Evolutionary conservation across 2,329 filamentous ascomycete genomes (phyloP).

Genomic region (Fusarium drepaniforme): DNA sequence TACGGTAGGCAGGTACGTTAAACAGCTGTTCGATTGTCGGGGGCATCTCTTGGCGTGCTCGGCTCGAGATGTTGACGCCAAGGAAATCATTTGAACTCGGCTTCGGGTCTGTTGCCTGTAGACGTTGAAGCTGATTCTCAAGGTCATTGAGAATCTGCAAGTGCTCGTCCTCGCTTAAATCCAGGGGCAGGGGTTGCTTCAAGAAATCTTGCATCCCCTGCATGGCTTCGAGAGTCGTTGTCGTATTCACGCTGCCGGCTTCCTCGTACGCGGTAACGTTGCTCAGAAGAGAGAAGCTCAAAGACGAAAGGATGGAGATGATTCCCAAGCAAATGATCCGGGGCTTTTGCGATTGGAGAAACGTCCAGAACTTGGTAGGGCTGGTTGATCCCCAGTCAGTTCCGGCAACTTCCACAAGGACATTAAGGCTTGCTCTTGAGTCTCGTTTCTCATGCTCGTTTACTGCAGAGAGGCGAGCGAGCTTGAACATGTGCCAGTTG

Average conservation of each 20-base stretch:
- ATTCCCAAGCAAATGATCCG: slow-evolving; percentile 21
- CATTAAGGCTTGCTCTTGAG: slow-evolving; percentile 26
- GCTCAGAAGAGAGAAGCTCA: slow-evolving; percentile 25
- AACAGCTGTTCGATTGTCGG: slow-evolving; percentile 7
- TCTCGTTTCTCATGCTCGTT: slow-evolving; percentile 25
- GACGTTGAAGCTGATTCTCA: not conserved
- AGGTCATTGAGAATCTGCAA: not conserved
- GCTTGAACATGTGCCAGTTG: slow-evolving; percentile 35
- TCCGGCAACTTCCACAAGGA: slow-evolving; percentile 25
- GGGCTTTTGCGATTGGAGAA: slow-evolving; percentile 20
- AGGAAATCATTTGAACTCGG: slow-evolving; percentile 2
- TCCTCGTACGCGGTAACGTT: slow-evolving; percentile 28
- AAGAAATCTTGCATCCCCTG: slow-evolving; percentile 11
- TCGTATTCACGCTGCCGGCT: not conserved
- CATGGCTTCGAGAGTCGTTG: slow-evolving; percentile 22
- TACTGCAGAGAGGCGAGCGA: slow-evolving; percentile 25
- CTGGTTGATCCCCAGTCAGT: slow-evolving; percentile 33
- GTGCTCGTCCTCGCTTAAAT: not conserved
- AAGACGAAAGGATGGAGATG: slow-evolving; percentile 19
- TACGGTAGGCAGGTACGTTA: slow-evolving; percentile 12
- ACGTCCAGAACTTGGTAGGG: slow-evolving; percentile 27
- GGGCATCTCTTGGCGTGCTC: not conserved
- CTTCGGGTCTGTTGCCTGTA: not conserved
- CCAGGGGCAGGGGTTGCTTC: not conserved
- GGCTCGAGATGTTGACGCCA: slow-evolving; percentile 11